Base-by-base conservation (phyloP, 305 asterid species). In the Nicotiana rustica region DNA sequence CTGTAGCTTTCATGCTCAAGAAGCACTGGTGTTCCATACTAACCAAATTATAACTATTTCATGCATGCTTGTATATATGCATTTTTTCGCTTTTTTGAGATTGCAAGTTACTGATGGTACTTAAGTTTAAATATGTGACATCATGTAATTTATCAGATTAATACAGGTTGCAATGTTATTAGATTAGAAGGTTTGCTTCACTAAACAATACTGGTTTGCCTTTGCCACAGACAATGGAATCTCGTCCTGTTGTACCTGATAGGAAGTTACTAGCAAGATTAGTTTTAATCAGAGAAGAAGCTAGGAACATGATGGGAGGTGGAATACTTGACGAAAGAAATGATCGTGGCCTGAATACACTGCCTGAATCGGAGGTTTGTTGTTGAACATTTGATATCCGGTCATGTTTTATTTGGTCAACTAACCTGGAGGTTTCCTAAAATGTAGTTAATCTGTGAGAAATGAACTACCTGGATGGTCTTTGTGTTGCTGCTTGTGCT, bases 261-360 rank as follows among this genome's bases (percentile, higher is more conserved):
- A 88, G 97, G 80, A 96, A 94, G 93, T 91, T 96, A 73, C 97
- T 96, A 70, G 99, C 97, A 57, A 92, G 98, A 89, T 97, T 96
- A 61, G 97, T 93, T 85, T 91, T 96, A 87, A 89, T 96, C 85
- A 90, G 98, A 93, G 99, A 96, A 93, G 98, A 96, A 91, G 96
- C 98, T 64, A 92, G 97, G 86, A 89, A 89, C 86, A 96, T 94
- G 99, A 93, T 96, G 98, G 98, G 98, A 25, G 99, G 98, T 82
- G 98, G 98, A 84, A 85, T 96, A 88, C 88, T 96, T 41, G 96
- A 96, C 83, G 98, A 93, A 88, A 92, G 99, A 92, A 96, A 95
- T 84, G 92, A 93, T 60, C 97, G 97, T 67, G 98, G 98, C 86
- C 89, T 94, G 77, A 92, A 68, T 67, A 94, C 93, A 21, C 96